Evolutionary conservation across 2,329 filamentous ascomycete genomes (phyloP).

Genomic region (Ophioceras dolichostomum): DNA sequence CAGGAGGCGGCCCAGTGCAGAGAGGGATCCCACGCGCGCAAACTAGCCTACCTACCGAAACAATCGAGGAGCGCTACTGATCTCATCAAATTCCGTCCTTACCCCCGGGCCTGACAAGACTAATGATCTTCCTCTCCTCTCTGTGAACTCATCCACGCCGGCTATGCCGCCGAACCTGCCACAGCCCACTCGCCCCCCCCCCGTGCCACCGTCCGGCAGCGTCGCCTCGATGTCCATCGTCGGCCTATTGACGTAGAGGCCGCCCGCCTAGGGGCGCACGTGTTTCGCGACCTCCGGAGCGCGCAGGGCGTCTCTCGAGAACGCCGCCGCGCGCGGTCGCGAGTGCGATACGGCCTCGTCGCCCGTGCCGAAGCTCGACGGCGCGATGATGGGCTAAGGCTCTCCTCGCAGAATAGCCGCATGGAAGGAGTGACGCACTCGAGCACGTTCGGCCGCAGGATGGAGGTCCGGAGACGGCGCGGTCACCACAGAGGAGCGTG

Average conservation of each 20-base stretch:
- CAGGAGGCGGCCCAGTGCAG: too few species aligned
- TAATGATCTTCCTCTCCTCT: constrained; percentile 23
- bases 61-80: too few species aligned
- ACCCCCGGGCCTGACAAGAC: constrained; percentile 12
- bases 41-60: too few species aligned
- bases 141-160: constrained; percentile 21
- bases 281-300: constrained; percentile 37
- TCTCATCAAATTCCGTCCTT: constrained; percentile 11
- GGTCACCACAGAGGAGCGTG: constrained; percentile 40
- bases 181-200: constrained; percentile 27
- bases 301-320: constrained; percentile 45
- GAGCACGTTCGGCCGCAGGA: constrained; percentile 46
- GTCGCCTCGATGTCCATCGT: constrained; percentile 28
- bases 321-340: constrained; percentile 53
- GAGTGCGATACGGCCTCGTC: constrained; percentile 52
- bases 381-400: constrained; percentile 50
- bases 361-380: constrained; percentile 44
- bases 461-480: constrained; percentile 19
- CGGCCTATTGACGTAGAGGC: constrained; percentile 29
- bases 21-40: too few species aligned
- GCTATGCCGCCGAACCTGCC: constrained; percentile 25
- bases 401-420: constrained; percentile 53
- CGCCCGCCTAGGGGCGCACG: constrained; percentile 46
- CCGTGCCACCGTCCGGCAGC: constrained; percentile 28
- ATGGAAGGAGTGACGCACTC: constrained; percentile 49